Percentiles rank a stretch among this genome's conserved stretches.
These are phyloP conservation scores for Lithospermum erythrorhizon DNA, from an alignment of 257 asterid genomes.

Conservation along the genomic window DNA sequence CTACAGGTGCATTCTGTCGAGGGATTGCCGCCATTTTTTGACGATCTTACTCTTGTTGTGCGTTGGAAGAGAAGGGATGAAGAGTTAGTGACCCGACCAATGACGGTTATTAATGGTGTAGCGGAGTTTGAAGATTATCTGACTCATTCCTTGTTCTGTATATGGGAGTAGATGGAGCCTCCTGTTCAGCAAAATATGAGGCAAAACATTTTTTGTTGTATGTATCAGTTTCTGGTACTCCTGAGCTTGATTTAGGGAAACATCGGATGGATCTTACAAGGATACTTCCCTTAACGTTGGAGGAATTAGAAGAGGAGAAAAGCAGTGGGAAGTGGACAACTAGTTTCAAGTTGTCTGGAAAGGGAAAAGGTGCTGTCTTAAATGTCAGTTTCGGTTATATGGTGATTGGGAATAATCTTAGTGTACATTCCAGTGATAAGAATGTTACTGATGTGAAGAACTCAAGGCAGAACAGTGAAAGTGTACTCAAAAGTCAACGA, in stretches of 20 bases:
- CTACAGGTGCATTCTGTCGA: constrained; percentile 71
- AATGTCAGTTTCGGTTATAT: constrained; percentile 73
- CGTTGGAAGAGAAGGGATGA: constrained; percentile 87
- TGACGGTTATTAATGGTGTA: constrained; percentile 48
- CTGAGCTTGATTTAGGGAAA: constrained; percentile 85
- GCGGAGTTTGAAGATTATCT: constrained; percentile 70
- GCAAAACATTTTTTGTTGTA: constrained; percentile 70
- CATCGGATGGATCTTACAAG: constrained; percentile 78
- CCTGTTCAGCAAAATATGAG: constrained; percentile 81
- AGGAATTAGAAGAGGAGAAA: constrained; percentile 76
- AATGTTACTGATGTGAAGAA: constrained; percentile 22
- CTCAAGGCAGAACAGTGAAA: constrained; percentile 26
- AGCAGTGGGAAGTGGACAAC: constrained; percentile 91
- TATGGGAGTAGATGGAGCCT: constrained; percentile 77
- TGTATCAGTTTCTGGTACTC: constrained; percentile 55
- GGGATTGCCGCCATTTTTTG: constrained; percentile 50
- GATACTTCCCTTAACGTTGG: constrained; percentile 81
- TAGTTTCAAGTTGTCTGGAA: constrained; percentile 76
- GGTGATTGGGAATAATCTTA: constrained; percentile 35
- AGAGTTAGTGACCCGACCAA: constrained; percentile 50
- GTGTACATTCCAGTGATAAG: constrained; percentile 18
- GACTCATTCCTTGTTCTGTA: constrained; percentile 57
- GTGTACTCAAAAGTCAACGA: constrained; percentile 13
- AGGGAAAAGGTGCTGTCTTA: constrained; percentile 67
- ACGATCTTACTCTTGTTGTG: constrained; percentile 57